Conservation (phyloP, 345 rosid species). For the Linum trigynum region DNA sequence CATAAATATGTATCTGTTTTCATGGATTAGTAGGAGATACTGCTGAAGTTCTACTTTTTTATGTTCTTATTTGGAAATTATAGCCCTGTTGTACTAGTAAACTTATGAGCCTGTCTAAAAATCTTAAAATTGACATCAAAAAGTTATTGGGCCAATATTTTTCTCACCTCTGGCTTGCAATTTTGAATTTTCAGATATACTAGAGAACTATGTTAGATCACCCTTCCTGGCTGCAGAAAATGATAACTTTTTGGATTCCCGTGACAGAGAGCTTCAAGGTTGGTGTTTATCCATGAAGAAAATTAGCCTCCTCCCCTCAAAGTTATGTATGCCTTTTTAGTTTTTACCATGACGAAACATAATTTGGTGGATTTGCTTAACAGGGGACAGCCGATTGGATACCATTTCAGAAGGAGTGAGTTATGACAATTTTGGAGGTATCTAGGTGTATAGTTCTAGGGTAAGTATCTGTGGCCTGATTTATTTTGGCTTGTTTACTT, state of each 20-base stretch:
- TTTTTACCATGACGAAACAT: not conserved
- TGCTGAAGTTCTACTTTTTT: not conserved
- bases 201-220: conserved; percentile 74
- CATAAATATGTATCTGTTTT: not conserved
- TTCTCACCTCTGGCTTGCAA: not conserved
- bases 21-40: not conserved
- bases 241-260: conserved; percentile 20
- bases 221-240: conserved; percentile 48
- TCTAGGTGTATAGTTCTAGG: not conserved
- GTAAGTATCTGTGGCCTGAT: not conserved
- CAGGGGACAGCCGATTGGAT: not conserved
- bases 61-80: not conserved
- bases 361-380: not conserved
- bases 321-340: no score
- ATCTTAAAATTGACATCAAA: not conserved
- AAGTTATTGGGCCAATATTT: not conserved
- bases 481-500: not conserved
- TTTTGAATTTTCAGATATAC: conserved; percentile 46
- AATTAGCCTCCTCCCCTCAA: not conserved
- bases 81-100: not conserved
- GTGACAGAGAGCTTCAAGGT: conserved; percentile 25
- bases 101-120: not conserved
- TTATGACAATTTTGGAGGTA: not conserved
- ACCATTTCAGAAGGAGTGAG: not conserved
- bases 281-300: not conserved